Percentiles rank a stretch among this genome's conserved stretches.
These are phyloP conservation scores for Astrephomene gubernaculifera DNA, from an alignment of 139 green algal species.

Conservation along the genomic window DNA sequence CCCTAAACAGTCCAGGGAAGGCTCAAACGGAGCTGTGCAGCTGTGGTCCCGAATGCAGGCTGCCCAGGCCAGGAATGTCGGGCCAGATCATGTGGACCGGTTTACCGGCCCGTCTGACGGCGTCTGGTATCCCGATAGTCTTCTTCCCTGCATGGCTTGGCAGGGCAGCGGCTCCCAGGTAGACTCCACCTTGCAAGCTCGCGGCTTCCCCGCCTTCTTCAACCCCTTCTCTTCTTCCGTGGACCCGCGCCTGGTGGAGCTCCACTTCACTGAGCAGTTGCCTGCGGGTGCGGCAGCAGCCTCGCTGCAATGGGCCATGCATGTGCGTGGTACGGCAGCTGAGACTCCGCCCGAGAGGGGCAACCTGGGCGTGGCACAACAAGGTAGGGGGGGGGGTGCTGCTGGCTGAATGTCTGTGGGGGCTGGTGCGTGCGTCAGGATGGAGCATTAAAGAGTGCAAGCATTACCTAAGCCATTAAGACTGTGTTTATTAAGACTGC, in stretches of 20 bases:
- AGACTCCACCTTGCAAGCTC: constrained; percentile 12
- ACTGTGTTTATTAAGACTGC: neutral
- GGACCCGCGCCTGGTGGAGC: neutral
- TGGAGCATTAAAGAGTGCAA: neutral
- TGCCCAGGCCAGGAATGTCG: neutral
- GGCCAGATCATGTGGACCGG: constrained; percentile 46
- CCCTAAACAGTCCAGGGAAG: neutral
- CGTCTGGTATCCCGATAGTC: constrained; percentile 60
- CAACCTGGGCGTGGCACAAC: constrained; percentile 52
- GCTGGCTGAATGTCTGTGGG: neutral
- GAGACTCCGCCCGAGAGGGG: constrained; percentile 36
- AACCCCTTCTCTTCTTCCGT: constrained; percentile 52
- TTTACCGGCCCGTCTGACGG: constrained; percentile 34
- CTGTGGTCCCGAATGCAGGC: neutral
- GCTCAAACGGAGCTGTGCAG: neutral
- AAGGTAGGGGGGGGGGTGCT: constrained; percentile 13
- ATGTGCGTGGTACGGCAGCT: neutral
- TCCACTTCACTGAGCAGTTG: constrained; percentile 56
- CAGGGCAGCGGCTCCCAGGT: constrained; percentile 35
- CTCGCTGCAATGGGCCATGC: constrained; percentile 58
- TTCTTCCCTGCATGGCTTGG: constrained; percentile 55
- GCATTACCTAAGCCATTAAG: neutral
- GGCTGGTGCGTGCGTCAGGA: neutral
- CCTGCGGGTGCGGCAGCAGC: neutral
- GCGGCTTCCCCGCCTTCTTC: constrained; percentile 16